Evolutionary conservation across 495 filamentous ascomycete genomes (phyloP), one percentile per base, ranked within the genome.

Genomic region (Peziza echinospora): DNA sequence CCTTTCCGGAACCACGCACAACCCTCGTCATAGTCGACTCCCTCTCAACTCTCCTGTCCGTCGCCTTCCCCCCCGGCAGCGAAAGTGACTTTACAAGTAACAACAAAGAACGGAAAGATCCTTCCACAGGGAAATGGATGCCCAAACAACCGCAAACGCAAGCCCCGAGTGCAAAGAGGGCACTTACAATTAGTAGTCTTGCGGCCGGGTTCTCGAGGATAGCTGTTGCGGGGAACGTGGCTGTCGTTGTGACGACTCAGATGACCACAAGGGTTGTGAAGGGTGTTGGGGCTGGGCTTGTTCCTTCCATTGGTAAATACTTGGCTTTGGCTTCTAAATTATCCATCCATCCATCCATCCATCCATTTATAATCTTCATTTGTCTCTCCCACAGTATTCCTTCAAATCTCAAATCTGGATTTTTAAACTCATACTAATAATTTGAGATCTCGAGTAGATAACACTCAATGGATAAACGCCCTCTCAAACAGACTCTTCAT

Each of bases 1-100:
- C 41, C 41, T 43, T 43, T 21, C 70, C 82, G 13, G 75, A 77
- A 0, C 49, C 55, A 24, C 61, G 64, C 21, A 78, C 78, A 4
- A 65, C 61, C 17, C 65, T 92, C 1, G 52, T 93, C n/a, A 68
- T 91, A 8, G 64, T 93, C 52, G 82, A 89, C 58, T 76, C 77
- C 0, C 61, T 89, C 16, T 82, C 83, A 7, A 74, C 72, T 11
- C 64, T 80, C n/a, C 67, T 89, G 50, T 75, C 77, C 45, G 67
- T 76, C 43, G 78, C 84, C 34, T 85, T 85, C 46, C 78, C 76
- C 7, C 49, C 56, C 1, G 56, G 55, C 13, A 40, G 48, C 5
- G 55, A 55, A 6, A 47, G 49, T 28, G 52, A 44, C 13, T 65
- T 56, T 47, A 59, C 49, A 4, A 53, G 51, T 23, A 59, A 53